Evolutionary conservation across 768 basidiomycete species (phyloP), one percentile per base, ranked within the genome.

Genomic region (Chiua virens): DNA sequence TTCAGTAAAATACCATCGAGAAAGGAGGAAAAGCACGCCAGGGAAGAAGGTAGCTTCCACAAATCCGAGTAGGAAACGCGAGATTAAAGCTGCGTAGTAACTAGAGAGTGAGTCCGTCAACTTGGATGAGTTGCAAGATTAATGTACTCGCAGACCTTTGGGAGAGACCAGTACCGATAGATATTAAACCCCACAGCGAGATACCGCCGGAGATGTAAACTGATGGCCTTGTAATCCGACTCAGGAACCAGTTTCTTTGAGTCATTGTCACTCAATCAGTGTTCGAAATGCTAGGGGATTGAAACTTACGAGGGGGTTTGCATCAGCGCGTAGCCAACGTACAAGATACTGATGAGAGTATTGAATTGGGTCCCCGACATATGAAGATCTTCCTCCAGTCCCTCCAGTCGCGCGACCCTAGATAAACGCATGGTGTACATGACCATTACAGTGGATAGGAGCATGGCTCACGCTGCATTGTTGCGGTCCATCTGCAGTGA

Each of bases 11-110:
- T 50, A 61, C 88, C 87, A 89, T 63, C 80, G 82, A 1, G 82
- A 83, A 34, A 87, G 71, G 14, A 87, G 68, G 65, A 86, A 86
- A 43, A 87, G 66, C 32, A 82, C 78, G 21, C 82, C 85, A 44
- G 85, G 85, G 61, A 82, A 84, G 68, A 85, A 86, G 4, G 81
- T 82, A n/a, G 82, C 82, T 66, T 81, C 81, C 30, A 80, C 74
- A 57, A 85, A 84, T 20, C 90, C 90, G 18, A 91, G 77, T 63
- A 86, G 79, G 69, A 91, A 90, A n/a, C 89, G 79, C 0, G 82
- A 83, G n/a, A 80, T 66, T 4, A 87, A 74, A 5, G 77, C 83
- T 15, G 80, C 77, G 34, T 73, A 65, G 56, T 83, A 92, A 64
- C 81, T 82, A 57, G 30, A 37, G n/a, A 39, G 22, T 9, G 10